A percentile compares a stretch with the other conserved stretches of the same genome.
These are phyloP conservation scores for Solanum tarapatanum DNA, from an alignment of 257 asterid species.

Conservation along the genomic window DNA sequence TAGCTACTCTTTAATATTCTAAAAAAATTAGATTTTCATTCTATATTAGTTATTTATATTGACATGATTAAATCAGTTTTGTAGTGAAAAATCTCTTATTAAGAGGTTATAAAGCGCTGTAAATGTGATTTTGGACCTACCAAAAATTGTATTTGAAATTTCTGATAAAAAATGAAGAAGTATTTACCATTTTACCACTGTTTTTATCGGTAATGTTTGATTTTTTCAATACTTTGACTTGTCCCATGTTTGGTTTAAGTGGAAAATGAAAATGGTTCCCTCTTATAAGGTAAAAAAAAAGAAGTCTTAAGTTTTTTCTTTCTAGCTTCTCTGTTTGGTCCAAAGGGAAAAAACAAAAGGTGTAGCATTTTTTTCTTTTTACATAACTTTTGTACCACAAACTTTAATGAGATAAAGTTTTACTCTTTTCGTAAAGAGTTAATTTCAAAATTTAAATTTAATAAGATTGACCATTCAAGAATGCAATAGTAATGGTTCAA, in stretches of 20 bases:
- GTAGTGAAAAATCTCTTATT: too few relatives aligned
- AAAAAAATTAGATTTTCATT: too few relatives aligned
- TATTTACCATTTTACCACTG: fast-evolving
- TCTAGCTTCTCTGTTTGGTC: background rate
- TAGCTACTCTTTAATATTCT: too few relatives aligned
- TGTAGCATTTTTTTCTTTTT: background rate
- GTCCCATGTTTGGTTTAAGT: background rate
- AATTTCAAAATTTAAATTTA: too few relatives aligned
- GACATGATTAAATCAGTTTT: background rate
- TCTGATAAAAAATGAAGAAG: fast-evolving
- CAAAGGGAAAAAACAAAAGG: background rate
- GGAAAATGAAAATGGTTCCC: background rate
- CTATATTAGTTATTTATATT: too few relatives aligned
- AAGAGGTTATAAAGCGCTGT: background rate
- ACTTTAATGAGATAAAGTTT: background rate
- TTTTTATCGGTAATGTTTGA: background rate
- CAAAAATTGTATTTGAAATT: fast-evolving
- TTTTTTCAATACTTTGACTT: background rate
- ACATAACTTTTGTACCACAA: background rate
- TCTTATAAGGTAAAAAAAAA: background rate
- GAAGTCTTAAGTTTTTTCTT: background rate
- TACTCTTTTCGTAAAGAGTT: background rate
- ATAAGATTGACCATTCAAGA: background rate
- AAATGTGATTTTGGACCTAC: too few relatives aligned
- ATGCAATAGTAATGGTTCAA: background rate